These are phyloP conservation scores for Suillus fuscotomentosus DNA, from an alignment of 768 basidiomycete genomes.

Conservation along the genomic window DNA sequence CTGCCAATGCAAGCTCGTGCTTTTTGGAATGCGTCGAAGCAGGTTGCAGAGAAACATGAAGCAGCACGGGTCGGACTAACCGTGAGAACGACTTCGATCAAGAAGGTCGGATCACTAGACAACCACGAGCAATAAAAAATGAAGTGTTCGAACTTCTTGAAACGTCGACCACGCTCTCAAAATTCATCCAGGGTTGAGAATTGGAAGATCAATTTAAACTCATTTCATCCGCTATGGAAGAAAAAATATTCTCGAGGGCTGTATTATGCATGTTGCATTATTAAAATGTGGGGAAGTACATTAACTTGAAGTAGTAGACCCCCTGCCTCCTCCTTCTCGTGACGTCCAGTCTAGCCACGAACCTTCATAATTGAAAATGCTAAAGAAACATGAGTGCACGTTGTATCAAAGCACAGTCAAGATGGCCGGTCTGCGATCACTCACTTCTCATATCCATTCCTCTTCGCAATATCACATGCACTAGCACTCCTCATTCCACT, in stretches of 20 bases:
- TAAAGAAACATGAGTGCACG: slow-evolving; percentile 18
- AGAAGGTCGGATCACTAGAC: slow-evolving; percentile 1
- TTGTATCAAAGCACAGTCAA: slow-evolving; percentile 5
- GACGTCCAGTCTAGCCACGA: slow-evolving; percentile 87
- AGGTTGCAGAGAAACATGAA: slow-evolving; percentile 7
- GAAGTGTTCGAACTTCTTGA: neutral
- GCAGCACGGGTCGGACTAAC: neutral
- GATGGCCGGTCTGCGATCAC: slow-evolving; percentile 18
- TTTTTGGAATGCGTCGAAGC: slow-evolving; percentile 1
- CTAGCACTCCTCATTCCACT: slow-evolving; percentile 82
- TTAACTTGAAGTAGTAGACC: slow-evolving; percentile 8
- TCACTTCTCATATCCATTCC: slow-evolving; percentile 81
- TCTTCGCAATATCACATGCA: slow-evolving; percentile 78
- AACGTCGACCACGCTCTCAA: neutral
- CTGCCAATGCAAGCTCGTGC: neutral
- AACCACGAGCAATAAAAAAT: neutral
- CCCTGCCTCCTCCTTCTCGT: slow-evolving; percentile 45
- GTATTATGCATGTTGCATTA: neutral
- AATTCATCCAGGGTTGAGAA: neutral
- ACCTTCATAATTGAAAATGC: slow-evolving; percentile 76
- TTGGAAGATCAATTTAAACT: neutral
- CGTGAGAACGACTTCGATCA: neutral
- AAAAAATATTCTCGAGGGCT: neutral
- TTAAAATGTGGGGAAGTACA: slow-evolving; percentile 1
- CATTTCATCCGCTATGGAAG: neutral